Percentiles rank a stretch among this genome's conserved stretches.
phyloP scores from a whole-genome alignment of 768 basidiomycete species.

The Lactarius sp. region DNA sequence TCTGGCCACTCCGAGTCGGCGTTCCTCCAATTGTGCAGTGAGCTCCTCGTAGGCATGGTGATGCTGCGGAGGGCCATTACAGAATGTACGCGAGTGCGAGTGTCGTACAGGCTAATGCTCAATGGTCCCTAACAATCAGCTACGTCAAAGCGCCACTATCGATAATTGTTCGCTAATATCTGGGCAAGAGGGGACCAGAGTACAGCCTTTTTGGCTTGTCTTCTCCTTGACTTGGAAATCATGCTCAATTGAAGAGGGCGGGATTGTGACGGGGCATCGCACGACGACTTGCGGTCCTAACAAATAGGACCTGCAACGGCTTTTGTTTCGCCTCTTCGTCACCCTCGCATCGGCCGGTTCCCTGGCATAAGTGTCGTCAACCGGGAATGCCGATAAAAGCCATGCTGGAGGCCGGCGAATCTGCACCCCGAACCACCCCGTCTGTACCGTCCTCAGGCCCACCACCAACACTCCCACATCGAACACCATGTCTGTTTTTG shows the following conservation, averaged over 20 bases:
- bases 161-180: neutral
- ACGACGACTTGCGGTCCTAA: neutral
- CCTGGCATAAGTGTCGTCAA: neutral
- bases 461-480: neutral
- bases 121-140: neutral
- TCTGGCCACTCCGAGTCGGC: too few relatives aligned
- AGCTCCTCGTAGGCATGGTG: neutral
- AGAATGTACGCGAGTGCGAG: neutral
- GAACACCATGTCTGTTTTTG: neutral
- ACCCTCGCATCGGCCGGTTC: neutral
- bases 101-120: neutral
- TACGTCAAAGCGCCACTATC: neutral
- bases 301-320: neutral
- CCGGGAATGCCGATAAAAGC: neutral
- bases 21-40: neutral
- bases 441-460: neutral
- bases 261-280: neutral
- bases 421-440: neutral
- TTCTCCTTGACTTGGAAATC: neutral
- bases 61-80: neutral
- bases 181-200: neutral
- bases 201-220: neutral
- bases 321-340: neutral
- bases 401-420: neutral
- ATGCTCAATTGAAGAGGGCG: neutral